Evolutionary conservation across 1,139 yeast genomes (phyloP).

Genomic region (Suhomyces guaymorum): DNA sequence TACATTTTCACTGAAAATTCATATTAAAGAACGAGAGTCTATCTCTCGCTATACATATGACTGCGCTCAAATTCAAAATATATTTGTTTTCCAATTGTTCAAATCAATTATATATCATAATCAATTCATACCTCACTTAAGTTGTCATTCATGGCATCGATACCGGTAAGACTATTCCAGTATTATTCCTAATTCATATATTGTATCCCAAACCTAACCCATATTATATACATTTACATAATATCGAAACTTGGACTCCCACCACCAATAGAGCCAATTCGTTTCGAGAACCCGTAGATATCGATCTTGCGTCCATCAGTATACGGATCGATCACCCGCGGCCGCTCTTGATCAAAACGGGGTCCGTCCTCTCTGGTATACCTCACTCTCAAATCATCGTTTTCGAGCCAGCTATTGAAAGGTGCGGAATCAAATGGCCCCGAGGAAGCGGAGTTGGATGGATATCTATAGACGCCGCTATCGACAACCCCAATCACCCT

Average conservation of each 20-base stretch:
- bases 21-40: too few species aligned
- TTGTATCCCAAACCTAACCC: too few species aligned
- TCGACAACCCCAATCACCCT: constrained; percentile 11
- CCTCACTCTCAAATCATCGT: constrained; percentile 1
- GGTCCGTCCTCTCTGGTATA: constrained; percentile 1
- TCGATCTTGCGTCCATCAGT: constrained; percentile 5
- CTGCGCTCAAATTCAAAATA: too few species aligned
- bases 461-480: constrained; percentile 10
- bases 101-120: too few species aligned
- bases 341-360: constrained; percentile 1
- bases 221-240: constrained; percentile 2
- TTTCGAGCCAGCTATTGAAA: constrained; percentile 9
- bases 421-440: constrained; percentile 5
- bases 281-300: constrained; percentile 7
- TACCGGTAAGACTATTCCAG: too few species aligned
- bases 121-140: too few species aligned
- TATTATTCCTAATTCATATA: too few species aligned
- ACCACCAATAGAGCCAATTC: constrained; percentile 3
- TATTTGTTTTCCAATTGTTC: too few species aligned
- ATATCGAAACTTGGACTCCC: constrained; percentile 10
- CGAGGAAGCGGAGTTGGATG: background rate
- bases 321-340: constrained; percentile 4
- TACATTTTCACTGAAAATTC: too few species aligned
- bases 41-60: too few species aligned
- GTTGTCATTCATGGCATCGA: too few species aligned